A percentile compares a stretch with the other conserved stretches of the same genome.
Conservation (phyloP, 371 early-diverging fungal genomes). For the Mucor piriformis region DNA sequence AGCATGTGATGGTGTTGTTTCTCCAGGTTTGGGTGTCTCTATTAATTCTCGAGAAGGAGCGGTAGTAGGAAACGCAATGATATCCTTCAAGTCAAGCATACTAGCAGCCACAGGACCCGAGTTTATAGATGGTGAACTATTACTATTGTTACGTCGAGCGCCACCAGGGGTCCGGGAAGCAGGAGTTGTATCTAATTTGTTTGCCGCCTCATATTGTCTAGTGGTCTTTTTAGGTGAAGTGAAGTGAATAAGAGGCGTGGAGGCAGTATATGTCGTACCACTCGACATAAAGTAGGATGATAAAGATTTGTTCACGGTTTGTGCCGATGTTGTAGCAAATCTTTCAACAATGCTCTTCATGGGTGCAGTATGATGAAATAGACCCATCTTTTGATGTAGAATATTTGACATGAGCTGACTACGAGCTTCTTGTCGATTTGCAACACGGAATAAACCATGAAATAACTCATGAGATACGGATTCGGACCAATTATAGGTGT, state of each 20-base stretch:
- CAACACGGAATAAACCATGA: constrained; percentile 35
- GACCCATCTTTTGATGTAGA: constrained; percentile 73
- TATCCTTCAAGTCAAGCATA: constrained; percentile 32
- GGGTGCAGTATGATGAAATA: constrained; percentile 62
- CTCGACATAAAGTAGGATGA: constrained; percentile 1
- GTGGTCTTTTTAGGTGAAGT: constrained; percentile 27
- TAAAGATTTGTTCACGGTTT: neutral
- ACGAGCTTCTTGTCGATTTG: constrained; percentile 58
- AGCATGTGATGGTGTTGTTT: neutral
- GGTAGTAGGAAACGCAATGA: constrained; percentile 24
- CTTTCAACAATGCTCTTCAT: constrained; percentile 28
- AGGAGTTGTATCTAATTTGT: constrained; percentile 3
- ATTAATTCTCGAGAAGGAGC: constrained; percentile 6
- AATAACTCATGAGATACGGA: constrained; percentile 61
- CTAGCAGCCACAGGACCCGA: constrained; percentile 1
- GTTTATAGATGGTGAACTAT: neutral
- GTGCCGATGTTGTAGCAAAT: constrained; percentile 1
- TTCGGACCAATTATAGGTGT: constrained; percentile 77
- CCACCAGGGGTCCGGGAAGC: constrained; percentile 4
- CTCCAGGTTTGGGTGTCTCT: neutral
- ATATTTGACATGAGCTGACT: constrained; percentile 59
- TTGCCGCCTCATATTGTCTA: constrained; percentile 1
- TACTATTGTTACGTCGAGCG: constrained; percentile 5
- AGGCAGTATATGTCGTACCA: constrained; percentile 3
- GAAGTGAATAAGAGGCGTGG: constrained; percentile 28